Conservation (phyloP, 768 basidiomycete species). For the Guyanaporus albipodus region DNA sequence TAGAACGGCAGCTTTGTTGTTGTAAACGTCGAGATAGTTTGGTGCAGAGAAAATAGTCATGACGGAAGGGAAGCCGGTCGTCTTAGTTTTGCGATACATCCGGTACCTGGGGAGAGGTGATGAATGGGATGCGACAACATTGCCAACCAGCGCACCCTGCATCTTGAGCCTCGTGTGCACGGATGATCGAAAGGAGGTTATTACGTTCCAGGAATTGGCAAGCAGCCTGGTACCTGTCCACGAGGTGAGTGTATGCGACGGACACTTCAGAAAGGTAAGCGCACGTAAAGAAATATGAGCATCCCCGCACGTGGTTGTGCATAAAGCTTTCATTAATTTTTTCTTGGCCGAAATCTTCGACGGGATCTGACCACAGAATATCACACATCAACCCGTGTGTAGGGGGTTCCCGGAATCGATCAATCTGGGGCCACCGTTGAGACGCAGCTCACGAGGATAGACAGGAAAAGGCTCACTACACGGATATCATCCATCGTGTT, state of each 20-base stretch:
- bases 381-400: constrained; percentile 98
- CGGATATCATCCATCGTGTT: constrained; percentile 95
- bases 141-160: constrained; percentile 65
- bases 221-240: constrained; percentile 83
- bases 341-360: constrained; percentile 96
- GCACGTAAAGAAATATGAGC: constrained; percentile 92
- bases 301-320: constrained; percentile 96
- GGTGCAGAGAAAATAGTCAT: constrained; percentile 99
- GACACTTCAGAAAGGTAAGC: constrained; percentile 14
- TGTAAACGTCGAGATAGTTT: constrained; percentile 97
- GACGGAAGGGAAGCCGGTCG: constrained; percentile 97
- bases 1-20: constrained; percentile 98
- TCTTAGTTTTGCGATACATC: constrained; percentile 98
- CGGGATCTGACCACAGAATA: constrained; percentile 96
- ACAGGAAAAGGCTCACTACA: constrained; percentile 45
- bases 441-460: background rate
- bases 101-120: constrained; percentile 63
- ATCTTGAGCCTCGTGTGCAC: constrained; percentile 98
- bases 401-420: constrained; percentile 97
- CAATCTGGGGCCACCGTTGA: constrained; percentile 53
- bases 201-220: constrained; percentile 98
- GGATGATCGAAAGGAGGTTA: constrained; percentile 92
- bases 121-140: background rate
- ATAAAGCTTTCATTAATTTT: constrained; percentile 87
- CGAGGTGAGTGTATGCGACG: background rate